Evolutionary conservation across 352 stramenopile species (phyloP).

Genomic region (Pythium aphanidermatum): DNA sequence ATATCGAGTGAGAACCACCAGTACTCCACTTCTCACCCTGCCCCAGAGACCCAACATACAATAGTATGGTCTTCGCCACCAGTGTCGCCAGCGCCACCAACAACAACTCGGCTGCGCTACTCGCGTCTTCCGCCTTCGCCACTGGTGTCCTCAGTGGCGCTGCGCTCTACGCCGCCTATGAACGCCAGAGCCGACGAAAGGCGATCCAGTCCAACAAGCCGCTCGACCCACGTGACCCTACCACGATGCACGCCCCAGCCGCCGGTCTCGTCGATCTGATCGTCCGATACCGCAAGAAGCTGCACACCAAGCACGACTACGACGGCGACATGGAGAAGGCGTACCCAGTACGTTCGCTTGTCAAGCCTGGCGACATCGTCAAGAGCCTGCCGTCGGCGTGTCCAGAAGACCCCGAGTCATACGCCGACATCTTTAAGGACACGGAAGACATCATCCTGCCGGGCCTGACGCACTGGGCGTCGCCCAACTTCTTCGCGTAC

Average conservation of each 20-base stretch:
- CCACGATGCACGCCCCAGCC: conserved; percentile 33
- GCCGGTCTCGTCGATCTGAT: conserved; percentile 50
- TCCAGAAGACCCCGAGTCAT: conserved; percentile 47
- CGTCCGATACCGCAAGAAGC: conserved; percentile 50
- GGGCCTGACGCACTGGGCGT: conserved; percentile 61
- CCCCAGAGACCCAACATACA: too few relatives aligned
- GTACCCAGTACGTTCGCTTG: conserved; percentile 35
- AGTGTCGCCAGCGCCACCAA: too few relatives aligned
- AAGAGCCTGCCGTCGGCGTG: conserved; percentile 30
- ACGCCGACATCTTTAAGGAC: conserved; percentile 56
- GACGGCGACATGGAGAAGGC: conserved; percentile 14
- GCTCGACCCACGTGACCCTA: conserved; percentile 32
- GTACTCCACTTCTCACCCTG: too few relatives aligned
- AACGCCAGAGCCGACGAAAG: conserved; percentile 24
- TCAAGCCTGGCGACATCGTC: conserved; percentile 40
- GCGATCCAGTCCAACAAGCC: conserved; percentile 31
- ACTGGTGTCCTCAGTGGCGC: conserved; percentile 32
- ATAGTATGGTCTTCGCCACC: too few relatives aligned
- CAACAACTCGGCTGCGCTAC: too few relatives aligned
- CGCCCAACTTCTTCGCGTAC: conserved; percentile 62
- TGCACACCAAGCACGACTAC: conserved; percentile 36
- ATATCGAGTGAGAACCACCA: too few relatives aligned
- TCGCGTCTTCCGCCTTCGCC: conserved; percentile 31
- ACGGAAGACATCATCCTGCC: conserved; percentile 54
- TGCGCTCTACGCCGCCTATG: conserved; percentile 30